Conservation (phyloP, 2,329 filamentous ascomycete genomes). For the Shiraia bambusicola region DNA sequence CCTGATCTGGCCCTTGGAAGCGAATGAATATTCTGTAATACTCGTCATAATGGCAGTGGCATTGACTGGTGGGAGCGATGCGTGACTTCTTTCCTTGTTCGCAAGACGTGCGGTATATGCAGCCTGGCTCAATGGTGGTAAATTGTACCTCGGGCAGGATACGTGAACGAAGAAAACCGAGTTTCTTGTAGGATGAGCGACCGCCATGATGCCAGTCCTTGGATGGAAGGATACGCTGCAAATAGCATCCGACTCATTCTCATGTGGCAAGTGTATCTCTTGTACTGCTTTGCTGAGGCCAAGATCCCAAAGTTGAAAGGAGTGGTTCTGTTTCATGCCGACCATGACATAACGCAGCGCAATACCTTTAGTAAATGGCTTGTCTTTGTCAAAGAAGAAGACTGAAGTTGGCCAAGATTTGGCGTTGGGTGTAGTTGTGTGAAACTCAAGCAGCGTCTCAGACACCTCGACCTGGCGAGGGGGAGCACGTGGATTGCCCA, state of each 20-base stretch:
- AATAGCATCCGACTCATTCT: conserved; percentile 94
- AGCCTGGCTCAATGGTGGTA: conserved; percentile 79
- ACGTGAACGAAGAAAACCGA: conserved; percentile 96
- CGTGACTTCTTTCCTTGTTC: conserved; percentile 56
- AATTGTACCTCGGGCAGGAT: conserved; percentile 88
- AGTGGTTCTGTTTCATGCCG: conserved; percentile 98
- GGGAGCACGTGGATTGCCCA: conserved; percentile 45
- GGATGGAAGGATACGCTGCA: conserved; percentile 96
- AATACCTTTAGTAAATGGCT: conserved; percentile 85
- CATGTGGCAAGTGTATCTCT: conserved; percentile 93
- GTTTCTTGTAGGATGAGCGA: conserved; percentile 95
- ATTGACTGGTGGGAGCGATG: conserved; percentile 73
- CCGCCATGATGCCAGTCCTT: conserved; percentile 85
- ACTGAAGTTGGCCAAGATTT: conserved; percentile 98
- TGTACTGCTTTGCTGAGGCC: conserved; percentile 93
- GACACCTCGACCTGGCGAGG: conserved; percentile 71
- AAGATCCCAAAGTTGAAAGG: conserved; percentile 96
- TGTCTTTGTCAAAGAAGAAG: conserved; percentile 91
- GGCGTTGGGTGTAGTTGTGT: conserved; percentile 81
- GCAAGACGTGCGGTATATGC: conserved; percentile 80
- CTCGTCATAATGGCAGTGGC: conserved; percentile 97
- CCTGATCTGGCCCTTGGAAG: conserved; percentile 79
- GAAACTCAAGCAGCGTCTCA: conserved; percentile 81
- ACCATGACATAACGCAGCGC: conserved; percentile 94
- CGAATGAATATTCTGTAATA: conserved; percentile 91